These are phyloP conservation scores for Saccharomycopsis sp. DNA, from an alignment of 805 yeast species.

Conservation along the genomic window DNA sequence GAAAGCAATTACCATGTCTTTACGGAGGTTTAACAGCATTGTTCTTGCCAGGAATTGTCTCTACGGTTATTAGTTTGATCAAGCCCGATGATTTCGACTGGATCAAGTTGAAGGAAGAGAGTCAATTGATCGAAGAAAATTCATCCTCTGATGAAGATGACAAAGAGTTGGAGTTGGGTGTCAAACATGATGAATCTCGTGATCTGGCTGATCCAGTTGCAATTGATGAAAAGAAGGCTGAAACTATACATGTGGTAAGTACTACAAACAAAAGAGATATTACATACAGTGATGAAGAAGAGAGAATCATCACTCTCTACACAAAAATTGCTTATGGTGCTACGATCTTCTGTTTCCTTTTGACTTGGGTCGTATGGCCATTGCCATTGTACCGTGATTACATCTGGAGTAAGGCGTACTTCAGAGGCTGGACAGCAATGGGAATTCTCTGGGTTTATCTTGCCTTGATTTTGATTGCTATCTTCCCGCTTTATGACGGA, in stretches of 20 bases:
- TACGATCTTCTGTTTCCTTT: conserved; percentile 26
- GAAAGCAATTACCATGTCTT: conserved; percentile 32
- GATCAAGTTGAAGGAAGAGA: conserved; percentile 25
- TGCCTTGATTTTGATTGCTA: conserved; percentile 31
- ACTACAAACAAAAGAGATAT: conserved; percentile 6
- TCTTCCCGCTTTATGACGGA: conserved; percentile 33
- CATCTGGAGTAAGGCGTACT: conserved; percentile 33
- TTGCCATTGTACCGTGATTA: conserved; percentile 38
- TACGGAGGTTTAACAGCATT: conserved; percentile 32
- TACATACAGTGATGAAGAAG: conserved; percentile 10
- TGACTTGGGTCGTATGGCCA: conserved; percentile 38
- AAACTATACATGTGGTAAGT: neutral
- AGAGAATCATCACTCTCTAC: conserved; percentile 21
- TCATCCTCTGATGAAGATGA: neutral
- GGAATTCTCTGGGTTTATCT: conserved; percentile 35
- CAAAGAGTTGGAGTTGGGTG: neutral
- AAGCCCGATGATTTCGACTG: conserved; percentile 31
- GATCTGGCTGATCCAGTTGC: neutral
- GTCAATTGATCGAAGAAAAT: conserved; percentile 16
- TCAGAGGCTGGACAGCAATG: conserved; percentile 35
- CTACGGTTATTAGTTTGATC: conserved; percentile 28
- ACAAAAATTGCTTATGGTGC: conserved; percentile 28
- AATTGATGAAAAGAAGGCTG: neutral
- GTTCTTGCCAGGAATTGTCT: conserved; percentile 29
- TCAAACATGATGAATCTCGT: neutral